phyloP scores from a whole-genome alignment of 176 grass and related monocot genomes.

The Saccharum officinarum region DNA sequence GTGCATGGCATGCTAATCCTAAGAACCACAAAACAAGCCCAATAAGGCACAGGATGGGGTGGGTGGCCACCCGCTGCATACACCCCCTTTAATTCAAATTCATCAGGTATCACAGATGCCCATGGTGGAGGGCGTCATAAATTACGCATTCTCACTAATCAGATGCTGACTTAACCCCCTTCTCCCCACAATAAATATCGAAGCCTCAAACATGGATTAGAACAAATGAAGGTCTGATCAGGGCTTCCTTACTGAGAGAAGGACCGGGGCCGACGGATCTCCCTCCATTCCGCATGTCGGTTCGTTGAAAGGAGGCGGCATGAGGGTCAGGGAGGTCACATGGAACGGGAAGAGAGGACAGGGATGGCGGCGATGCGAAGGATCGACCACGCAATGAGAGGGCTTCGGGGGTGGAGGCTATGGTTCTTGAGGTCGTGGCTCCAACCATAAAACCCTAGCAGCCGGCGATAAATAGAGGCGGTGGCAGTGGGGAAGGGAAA shows the following conservation, averaged over 20 bases:
- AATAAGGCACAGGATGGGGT: neutral
- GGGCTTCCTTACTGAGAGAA: neutral
- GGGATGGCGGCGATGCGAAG: neutral
- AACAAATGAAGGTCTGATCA: neutral
- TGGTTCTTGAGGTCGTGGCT: neutral
- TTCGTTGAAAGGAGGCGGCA: neutral
- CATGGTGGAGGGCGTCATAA: neutral
- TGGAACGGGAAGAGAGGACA: neutral
- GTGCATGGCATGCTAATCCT: neutral
- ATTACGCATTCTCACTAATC: neutral
- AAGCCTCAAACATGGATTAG: neutral
- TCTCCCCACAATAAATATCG: neutral
- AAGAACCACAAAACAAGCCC: neutral
- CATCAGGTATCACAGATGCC: neutral
- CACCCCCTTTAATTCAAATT: neutral
- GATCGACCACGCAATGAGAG: neutral
- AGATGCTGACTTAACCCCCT: neutral
- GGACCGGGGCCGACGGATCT: neutral
- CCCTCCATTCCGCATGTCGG: neutral
- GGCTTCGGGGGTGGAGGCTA: neutral
- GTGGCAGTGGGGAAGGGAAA: neutral
- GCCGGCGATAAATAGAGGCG: neutral
- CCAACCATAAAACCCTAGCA: constrained; percentile 21
- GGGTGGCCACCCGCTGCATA: neutral
- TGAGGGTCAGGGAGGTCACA: neutral